A percentile compares a stretch with the other conserved stretches of the same genome.
These are phyloP conservation scores for Setaria viridis DNA, from an alignment of 202 grass and related monocot genomes.

Conservation along the genomic window DNA sequence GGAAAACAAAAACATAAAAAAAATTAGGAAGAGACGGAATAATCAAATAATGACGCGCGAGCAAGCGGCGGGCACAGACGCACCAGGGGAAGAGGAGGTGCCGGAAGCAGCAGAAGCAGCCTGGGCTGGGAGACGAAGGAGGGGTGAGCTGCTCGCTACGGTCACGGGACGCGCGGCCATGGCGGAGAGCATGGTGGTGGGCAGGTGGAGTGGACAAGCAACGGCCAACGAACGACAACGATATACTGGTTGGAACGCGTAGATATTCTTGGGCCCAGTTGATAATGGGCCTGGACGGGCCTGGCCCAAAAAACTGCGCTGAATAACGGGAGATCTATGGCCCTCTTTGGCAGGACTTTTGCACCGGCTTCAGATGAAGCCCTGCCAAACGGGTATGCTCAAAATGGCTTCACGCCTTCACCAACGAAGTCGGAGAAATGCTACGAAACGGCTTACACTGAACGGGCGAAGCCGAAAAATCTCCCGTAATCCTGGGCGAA, in stretches of 20 bases:
- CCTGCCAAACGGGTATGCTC: no score
- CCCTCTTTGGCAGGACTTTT: no score
- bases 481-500: no score
- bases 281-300: background rate
- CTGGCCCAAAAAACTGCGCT: background rate
- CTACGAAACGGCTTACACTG: no score
- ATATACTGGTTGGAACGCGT: background rate
- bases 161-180: slow-evolving; percentile 39
- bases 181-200: slow-evolving; percentile 32
- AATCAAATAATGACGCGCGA: background rate
- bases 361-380: no score
- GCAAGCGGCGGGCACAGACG: background rate
- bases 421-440: no score
- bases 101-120: background rate
- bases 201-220: background rate
- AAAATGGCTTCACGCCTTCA: no score
- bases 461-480: no score
- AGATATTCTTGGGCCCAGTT: slow-evolving; percentile 7
- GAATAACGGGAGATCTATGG: no score
- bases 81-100: slow-evolving; percentile 14
- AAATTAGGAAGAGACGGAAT: background rate
- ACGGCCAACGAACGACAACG: background rate
- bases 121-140: background rate
- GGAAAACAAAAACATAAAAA: background rate
- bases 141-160: background rate